Percentiles rank a stretch among this genome's conserved stretches.
Conservation (phyloP, 331 rosid species). For the Telfairia occidentalis region DNA sequence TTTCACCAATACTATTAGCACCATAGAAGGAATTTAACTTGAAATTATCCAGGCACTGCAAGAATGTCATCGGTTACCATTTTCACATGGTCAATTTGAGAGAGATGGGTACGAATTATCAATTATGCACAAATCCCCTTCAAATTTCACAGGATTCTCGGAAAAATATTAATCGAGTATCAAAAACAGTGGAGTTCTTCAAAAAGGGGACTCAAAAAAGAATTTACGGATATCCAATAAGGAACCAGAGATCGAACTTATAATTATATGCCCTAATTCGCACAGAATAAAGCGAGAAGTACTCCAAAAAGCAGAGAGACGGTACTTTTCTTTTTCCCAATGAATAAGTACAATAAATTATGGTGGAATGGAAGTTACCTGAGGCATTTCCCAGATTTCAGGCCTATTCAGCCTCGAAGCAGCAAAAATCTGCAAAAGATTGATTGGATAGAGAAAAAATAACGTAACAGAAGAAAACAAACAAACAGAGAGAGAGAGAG, state of each 20-base stretch:
- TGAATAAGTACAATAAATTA: not conserved
- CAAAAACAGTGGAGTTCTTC: not conserved
- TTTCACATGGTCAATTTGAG: not conserved
- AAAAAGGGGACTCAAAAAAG: not conserved
- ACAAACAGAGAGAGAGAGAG: not conserved
- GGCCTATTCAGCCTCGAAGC: slow-evolving; percentile 5
- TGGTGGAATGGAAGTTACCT: not conserved
- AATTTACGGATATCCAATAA: not conserved
- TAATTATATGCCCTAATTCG: not conserved
- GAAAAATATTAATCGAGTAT: not conserved
- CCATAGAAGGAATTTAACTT: not conserved
- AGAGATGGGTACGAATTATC: not conserved
- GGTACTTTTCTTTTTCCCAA: not conserved
- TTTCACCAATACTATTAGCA: not conserved
- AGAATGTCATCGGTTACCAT: not conserved
- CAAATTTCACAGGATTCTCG: not conserved
- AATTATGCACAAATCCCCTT: not conserved
- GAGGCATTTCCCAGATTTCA: slow-evolving; percentile 9
- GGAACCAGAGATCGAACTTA: not conserved
- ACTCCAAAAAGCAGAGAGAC: not conserved
- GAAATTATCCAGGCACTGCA: not conserved
- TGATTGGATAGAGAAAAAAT: not conserved
- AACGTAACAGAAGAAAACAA: not conserved
- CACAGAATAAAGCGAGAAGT: not conserved
- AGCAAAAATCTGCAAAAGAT: slow-evolving; percentile 10